Evolutionary conservation across 371 early-diverging fungal species (phyloP).

Genomic region (Basidiobolus meristosporus): DNA sequence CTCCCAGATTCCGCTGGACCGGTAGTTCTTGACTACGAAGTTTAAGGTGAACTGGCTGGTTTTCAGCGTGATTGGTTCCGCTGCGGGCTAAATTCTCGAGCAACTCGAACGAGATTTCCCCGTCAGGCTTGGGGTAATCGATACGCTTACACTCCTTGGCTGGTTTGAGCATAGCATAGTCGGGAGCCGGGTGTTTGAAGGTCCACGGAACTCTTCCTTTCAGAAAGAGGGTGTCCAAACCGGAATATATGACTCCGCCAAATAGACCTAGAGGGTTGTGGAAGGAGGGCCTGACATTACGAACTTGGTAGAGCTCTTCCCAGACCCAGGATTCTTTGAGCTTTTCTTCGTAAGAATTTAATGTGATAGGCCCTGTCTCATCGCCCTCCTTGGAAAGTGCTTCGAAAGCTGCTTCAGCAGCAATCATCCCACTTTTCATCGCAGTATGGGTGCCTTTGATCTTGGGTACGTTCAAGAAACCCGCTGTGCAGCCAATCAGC

Average conservation of each 20-base stretch:
- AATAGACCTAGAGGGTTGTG: conserved; percentile 68
- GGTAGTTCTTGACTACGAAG: conserved; percentile 51
- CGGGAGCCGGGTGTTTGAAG: conserved; percentile 72
- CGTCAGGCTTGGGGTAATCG: conserved; percentile 96
- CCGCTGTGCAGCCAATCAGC: conserved; percentile 90
- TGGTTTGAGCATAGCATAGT: conserved; percentile 56
- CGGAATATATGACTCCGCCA: conserved; percentile 79
- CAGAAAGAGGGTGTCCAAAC: conserved; percentile 71
- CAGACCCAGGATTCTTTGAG: conserved; percentile 83
- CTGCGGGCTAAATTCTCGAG: conserved; percentile 83
- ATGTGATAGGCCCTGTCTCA: conserved; percentile 22
- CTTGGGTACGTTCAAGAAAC: conserved; percentile 93
- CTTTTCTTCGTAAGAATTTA: conserved; percentile 58
- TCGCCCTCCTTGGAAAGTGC: conserved; percentile 23
- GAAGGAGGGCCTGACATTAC: conserved; percentile 90
- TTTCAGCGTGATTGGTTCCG: conserved; percentile 89
- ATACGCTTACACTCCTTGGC: conserved; percentile 37
- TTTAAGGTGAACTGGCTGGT: conserved; percentile 88
- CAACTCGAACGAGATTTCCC: conserved; percentile 81
- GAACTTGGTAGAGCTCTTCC: conserved; percentile 76
- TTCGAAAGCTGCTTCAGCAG: conserved; percentile 69
- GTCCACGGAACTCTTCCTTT: conserved; percentile 90
- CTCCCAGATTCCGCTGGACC: conserved; percentile 56
- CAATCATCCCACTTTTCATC: conserved; percentile 89
- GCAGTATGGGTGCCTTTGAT: conserved; percentile 98